phyloP scores from a whole-genome alignment of 371 early-diverging fungal genomes.

The Mucor racemosus region DNA sequence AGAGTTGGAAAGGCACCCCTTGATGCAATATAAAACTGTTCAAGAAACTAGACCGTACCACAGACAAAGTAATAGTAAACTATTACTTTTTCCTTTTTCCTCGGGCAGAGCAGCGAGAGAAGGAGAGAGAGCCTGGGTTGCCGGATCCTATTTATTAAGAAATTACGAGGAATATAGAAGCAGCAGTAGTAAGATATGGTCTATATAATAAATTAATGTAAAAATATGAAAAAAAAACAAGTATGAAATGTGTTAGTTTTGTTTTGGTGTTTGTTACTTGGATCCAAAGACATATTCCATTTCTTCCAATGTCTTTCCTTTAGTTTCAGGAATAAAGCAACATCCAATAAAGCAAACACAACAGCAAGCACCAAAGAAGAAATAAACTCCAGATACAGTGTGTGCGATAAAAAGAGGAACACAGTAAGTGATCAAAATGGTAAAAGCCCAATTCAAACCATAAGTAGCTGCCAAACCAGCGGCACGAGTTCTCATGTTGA shows the following conservation, averaged over 20 bases:
- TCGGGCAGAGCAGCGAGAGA: background rate
- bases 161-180: background rate
- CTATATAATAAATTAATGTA: background rate
- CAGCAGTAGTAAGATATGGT: background rate
- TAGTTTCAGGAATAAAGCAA: conserved; percentile 60
- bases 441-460: conserved; percentile 67
- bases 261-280: conserved; percentile 5
- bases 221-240: too few relatives aligned
- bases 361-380: conserved; percentile 59
- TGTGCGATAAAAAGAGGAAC: conserved; percentile 56
- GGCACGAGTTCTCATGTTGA: conserved; percentile 50
- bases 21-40: conserved; percentile 24
- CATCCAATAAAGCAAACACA: conserved; percentile 48
- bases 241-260: background rate
- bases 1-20: conserved; percentile 23
- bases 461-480: conserved; percentile 53
- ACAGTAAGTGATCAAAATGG: conserved; percentile 50
- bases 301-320: conserved; percentile 58
- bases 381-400: conserved; percentile 58
- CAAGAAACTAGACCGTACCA: conserved; percentile 7
- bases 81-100: background rate
- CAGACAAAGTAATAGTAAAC: background rate
- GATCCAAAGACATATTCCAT: conserved; percentile 45
- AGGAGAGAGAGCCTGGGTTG: conserved; percentile 1
- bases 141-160: conserved; percentile 19